Conservation (phyloP, 176 grass and related monocot species). For the Pontederia crassipes region DNA sequence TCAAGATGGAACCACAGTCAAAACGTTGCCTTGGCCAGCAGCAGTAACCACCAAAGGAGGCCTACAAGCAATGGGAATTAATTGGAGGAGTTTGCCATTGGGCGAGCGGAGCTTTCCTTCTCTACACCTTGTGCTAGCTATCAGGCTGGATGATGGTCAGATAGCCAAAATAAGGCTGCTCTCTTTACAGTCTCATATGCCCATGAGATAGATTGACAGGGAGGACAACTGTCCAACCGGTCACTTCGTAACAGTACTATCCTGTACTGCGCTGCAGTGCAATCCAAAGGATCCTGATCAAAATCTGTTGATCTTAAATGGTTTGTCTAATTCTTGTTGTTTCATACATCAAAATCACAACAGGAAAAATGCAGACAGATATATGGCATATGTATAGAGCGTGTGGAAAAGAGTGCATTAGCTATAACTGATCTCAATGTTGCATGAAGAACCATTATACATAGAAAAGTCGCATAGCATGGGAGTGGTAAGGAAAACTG, state of each 20-base stretch:
- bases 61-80: slow-evolving; percentile 22
- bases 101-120: slow-evolving; percentile 14
- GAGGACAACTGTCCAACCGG: slow-evolving; percentile 45
- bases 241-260: slow-evolving; percentile 32
- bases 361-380: neutral
- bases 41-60: slow-evolving; percentile 15
- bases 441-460: neutral
- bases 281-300: slow-evolving; percentile 7
- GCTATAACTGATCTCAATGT: too few species aligned
- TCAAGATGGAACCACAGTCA: slow-evolving; percentile 7
- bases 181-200: slow-evolving; percentile 30
- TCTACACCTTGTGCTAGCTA: neutral
- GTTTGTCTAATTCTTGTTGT: neutral
- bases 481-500: neutral
- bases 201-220: slow-evolving; percentile 23
- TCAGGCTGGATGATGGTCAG: slow-evolving; percentile 26
- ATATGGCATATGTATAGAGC: too few species aligned
- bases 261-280: slow-evolving; percentile 30
- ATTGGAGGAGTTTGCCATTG: slow-evolving; percentile 28
- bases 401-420: too few species aligned
- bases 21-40: slow-evolving; percentile 1
- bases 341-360: slow-evolving; percentile 4
- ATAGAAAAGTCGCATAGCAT: neutral
- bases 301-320: neutral
- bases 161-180: slow-evolving; percentile 37